Evolutionary conservation across 768 basidiomycete genomes (phyloP), one percentile per base, ranked within the genome.

Genomic region (Tulasnella sp.): DNA sequence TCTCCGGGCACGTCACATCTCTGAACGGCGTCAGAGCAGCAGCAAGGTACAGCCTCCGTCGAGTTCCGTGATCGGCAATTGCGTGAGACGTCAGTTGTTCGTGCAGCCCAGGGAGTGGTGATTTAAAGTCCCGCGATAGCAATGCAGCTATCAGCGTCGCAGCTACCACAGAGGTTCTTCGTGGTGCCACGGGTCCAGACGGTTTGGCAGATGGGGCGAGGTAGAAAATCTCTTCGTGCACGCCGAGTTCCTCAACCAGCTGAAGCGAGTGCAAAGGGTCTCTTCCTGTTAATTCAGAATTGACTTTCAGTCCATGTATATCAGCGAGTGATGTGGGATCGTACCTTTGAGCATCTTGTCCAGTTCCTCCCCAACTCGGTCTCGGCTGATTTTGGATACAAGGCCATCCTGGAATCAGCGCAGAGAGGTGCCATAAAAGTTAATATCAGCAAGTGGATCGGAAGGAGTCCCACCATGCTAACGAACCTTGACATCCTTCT

Each of bases 321-420:
- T 29, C 73, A 55, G n/a, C n/a, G 16, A 18, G 61, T 10, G 18
- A 77, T 75, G 15, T 9, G 40, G 32, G 26, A 67, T 79, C 79
- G 46, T 35, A 92, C 97, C 92, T 86, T 91, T 91, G 83, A 99
- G 88, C 93, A 98, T 99, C 83, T 99, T 99, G 80, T 92, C 89
- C 18, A 99, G 82, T 84, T 99, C 98, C 80, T 93, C 93, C 0
- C 96, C 96, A 6, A 96, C 90, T 23, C 98, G 89, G 85, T 99
- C 98, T 74, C 94, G 89, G 44, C 92, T 92, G 70, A 99, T 93
- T 83, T 98, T 98, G 1, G 86, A 86, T 13, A 89, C 85, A 20
- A 98, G 84, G 0, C 91, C 92, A 71, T 88, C 85, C 95, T 89
- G 81, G 55, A 40, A 3, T 15, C 15, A 37, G 55, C 29, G 16